phyloP scores from a whole-genome alignment of 306 rosid species.

The Oemleria cerasiformis region DNA sequence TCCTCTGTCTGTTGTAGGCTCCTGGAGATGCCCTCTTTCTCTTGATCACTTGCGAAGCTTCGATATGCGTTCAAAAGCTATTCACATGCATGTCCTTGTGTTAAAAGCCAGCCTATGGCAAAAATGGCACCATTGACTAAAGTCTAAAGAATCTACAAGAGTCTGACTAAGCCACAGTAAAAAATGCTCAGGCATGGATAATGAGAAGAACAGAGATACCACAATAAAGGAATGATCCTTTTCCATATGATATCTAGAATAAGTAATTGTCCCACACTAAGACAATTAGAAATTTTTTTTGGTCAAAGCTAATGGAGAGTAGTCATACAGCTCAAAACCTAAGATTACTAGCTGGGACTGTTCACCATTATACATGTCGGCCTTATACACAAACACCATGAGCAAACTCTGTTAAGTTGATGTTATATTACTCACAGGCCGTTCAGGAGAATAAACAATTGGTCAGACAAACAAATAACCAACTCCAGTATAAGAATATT shows the following conservation, averaged over 20 bases:
- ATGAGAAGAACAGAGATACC: conserved; percentile 18
- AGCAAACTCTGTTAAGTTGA: background rate
- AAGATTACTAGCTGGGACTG: conserved; percentile 10
- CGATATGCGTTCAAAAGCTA: conserved; percentile 81
- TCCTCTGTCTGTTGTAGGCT: conserved; percentile 85
- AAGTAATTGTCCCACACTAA: background rate
- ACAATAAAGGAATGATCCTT: background rate
- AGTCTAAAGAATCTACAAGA: conserved; percentile 17
- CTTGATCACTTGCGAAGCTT: conserved; percentile 71
- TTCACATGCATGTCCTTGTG: conserved; percentile 34
- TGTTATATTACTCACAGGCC: background rate
- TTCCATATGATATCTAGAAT: conserved; percentile 5
- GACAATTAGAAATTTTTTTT: background rate
- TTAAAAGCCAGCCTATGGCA: conserved; percentile 21
- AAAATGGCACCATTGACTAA: conserved; percentile 16
- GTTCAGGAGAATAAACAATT: background rate
- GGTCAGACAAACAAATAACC: background rate
- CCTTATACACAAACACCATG: background rate
- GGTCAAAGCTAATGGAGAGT: background rate
- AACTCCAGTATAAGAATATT: background rate
- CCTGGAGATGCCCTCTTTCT: conserved; percentile 63
- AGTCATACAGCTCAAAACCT: conserved; percentile 15
- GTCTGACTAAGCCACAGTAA: background rate
- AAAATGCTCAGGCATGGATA: conserved; percentile 12
- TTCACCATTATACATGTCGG: conserved; percentile 3